Conservation (phyloP, 352 stramenopile species). For the Lagenidium giganteum region DNA sequence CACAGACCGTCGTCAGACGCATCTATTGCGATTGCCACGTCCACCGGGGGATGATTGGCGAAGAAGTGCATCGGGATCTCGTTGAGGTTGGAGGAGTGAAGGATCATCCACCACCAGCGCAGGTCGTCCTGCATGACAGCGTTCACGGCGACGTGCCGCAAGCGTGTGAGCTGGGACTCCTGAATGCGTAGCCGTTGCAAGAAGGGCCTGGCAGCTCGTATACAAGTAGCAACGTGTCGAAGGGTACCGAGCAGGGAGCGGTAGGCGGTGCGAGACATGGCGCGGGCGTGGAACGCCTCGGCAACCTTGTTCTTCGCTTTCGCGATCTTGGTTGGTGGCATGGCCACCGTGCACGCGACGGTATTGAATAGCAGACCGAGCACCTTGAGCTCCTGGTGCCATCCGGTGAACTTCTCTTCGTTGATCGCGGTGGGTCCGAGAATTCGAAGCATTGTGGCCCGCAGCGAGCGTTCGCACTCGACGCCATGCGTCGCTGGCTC, state of each 20-base stretch:
- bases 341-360: conserved; percentile 3
- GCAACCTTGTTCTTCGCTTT: conserved; percentile 4
- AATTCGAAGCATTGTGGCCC: no score
- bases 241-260: conserved; percentile 9
- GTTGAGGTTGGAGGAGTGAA: conserved; percentile 7
- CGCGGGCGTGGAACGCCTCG: neutral
- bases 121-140: conserved; percentile 9
- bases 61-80: conserved; percentile 9
- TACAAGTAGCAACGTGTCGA: conserved; percentile 17
- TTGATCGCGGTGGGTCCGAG: no score
- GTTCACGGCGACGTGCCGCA: neutral
- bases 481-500: no score
- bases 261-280: conserved; percentile 1
- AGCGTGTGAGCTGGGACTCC: neutral
- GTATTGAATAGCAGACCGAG: conserved; percentile 18
- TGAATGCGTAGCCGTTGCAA: conserved; percentile 5
- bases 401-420: conserved; percentile 21
- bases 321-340: conserved; percentile 12
- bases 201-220: conserved; percentile 5
- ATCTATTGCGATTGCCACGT: conserved; percentile 13
- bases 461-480: no score
- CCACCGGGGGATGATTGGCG: neutral
- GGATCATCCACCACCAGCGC: conserved; percentile 9
- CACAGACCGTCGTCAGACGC: conserved; percentile 11
- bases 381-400: conserved; percentile 5